These are phyloP conservation scores for Coemansia umbellata DNA, from an alignment of 192 early-diverging fungal genomes.

Conservation along the genomic window DNA sequence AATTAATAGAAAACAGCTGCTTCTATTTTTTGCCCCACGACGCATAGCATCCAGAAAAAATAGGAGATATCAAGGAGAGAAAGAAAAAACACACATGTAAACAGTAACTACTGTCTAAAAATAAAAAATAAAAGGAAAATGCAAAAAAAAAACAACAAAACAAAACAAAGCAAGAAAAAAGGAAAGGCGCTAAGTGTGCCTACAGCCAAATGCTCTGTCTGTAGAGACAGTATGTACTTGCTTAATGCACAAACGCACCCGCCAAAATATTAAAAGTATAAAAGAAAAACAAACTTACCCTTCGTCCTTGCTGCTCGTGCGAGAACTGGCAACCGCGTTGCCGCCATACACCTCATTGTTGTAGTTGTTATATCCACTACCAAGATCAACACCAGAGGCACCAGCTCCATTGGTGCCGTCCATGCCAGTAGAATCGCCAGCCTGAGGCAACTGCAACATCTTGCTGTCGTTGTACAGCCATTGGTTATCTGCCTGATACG, in stretches of 20 bases:
- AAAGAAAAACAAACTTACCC: slow-evolving; percentile 32
- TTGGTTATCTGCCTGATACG: slow-evolving; percentile 24
- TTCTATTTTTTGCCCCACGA: no score
- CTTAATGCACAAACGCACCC: no score
- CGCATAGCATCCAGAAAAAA: no score
- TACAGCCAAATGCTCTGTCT: no score
- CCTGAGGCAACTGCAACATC: slow-evolving; percentile 18
- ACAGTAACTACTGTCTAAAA: no score
- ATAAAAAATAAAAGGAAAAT: slow-evolving; percentile 3
- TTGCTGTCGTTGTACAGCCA: slow-evolving; percentile 43
- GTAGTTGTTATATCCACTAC: not conserved
- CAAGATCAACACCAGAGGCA: not conserved
- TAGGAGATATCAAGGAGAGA: no score
- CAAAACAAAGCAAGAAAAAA: not conserved
- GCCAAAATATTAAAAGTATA: slow-evolving; percentile 5
- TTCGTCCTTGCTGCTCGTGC: slow-evolving; percentile 25
- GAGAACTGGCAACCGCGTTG: not conserved
- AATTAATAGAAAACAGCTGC: no score
- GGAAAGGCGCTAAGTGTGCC: no score
- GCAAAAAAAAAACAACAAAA: not conserved
- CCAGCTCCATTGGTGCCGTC: not conserved
- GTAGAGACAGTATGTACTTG: no score
- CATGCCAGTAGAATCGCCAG: not conserved
- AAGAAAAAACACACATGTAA: no score
- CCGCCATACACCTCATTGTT: not conserved